Conservation (phyloP, 768 basidiomycete species). For the Suillus placidus region DNA sequence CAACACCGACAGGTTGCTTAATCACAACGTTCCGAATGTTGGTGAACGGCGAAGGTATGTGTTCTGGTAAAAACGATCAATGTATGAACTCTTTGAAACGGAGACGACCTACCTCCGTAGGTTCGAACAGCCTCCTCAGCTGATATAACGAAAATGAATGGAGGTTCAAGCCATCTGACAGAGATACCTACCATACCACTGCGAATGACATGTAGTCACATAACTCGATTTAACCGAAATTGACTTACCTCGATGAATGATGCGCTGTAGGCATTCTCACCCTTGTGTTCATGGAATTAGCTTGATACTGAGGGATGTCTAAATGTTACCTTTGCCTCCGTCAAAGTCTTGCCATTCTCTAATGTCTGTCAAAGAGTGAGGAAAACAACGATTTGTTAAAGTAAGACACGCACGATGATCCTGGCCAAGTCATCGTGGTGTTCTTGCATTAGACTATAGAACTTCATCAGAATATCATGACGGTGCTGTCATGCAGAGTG, state of each 20-base stretch:
- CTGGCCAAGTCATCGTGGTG: conserved; percentile 85
- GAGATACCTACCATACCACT: conserved; percentile 77
- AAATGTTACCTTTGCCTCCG: conserved; percentile 69
- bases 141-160: conserved; percentile 30
- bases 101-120: conserved; percentile 69
- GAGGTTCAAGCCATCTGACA: background rate
- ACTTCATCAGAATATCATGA: conserved; percentile 81
- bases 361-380: conserved; percentile 53
- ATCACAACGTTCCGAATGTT: conserved; percentile 83
- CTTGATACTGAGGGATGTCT: background rate
- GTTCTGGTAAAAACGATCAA: conserved; percentile 48
- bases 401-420: conserved; percentile 65
- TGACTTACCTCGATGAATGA: conserved; percentile 76
- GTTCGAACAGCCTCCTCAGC: conserved; percentile 92
- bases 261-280: conserved; percentile 84
- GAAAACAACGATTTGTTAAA: conserved; percentile 7
- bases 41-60: conserved; percentile 75
- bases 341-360: conserved; percentile 93
- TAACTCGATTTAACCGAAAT: conserved; percentile 11
- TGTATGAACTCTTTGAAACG: background rate
- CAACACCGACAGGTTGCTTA: conserved; percentile 84
- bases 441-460: conserved; percentile 78
- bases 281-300: conserved; percentile 39
- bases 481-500: conserved; percentile 52
- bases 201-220: conserved; percentile 13